These are phyloP conservation scores for Mortierella polycephala DNA, from an alignment of 371 early-diverging fungal genomes.

Conservation along the genomic window DNA sequence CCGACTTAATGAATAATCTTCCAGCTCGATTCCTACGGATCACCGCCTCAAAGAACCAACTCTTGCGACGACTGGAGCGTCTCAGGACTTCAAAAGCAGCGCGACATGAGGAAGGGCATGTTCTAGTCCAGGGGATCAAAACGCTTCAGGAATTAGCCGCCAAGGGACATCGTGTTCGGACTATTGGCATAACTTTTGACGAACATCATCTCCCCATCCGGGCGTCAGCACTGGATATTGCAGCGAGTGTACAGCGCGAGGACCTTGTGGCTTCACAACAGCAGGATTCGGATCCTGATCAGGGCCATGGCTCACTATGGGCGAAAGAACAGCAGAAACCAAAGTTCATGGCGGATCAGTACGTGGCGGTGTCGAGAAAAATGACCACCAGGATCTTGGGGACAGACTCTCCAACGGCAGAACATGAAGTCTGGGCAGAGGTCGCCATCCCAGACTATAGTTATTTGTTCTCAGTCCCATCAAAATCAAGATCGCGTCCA, in stretches of 20 bases:
- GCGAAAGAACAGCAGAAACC: neutral
- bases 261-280: neutral
- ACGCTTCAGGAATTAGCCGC: conserved; percentile 35
- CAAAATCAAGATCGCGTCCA: neutral
- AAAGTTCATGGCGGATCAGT: conserved; percentile 27
- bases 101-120: conserved; percentile 32
- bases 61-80: conserved; percentile 23
- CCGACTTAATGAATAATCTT: conserved; percentile 14
- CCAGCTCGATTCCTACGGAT: conserved; percentile 36
- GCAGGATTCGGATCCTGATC: neutral
- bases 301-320: neutral
- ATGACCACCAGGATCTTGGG: conserved; percentile 36
- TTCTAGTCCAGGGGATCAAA: conserved; percentile 47
- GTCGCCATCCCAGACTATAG: conserved; percentile 31
- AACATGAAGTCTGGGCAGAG: conserved; percentile 50
- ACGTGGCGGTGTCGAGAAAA: conserved; percentile 28
- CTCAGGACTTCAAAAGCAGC: conserved; percentile 26
- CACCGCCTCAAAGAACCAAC: conserved; percentile 29
- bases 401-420: conserved; percentile 33
- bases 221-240: conserved; percentile 31
- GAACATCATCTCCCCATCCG: conserved; percentile 25
- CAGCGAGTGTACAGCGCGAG: neutral
- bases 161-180: conserved; percentile 33
- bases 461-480: conserved; percentile 13
- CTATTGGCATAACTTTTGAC: conserved; percentile 41